Base-by-base conservation (phyloP, 2,329 filamentous ascomycete species). In the Coniochaeta hoffmannii region DNA sequence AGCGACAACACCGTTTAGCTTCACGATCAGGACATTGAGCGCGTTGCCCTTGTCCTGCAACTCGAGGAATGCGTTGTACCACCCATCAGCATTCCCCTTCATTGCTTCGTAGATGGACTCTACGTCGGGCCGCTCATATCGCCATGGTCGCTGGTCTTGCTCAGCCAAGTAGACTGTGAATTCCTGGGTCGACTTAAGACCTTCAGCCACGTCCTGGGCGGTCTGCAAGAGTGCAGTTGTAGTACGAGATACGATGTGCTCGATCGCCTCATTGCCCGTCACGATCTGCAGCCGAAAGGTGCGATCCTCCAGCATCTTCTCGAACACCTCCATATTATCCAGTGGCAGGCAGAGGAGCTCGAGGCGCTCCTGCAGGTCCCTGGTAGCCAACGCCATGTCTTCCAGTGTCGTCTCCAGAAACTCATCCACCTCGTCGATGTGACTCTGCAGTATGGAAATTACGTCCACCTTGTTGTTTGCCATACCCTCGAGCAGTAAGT, bases 391-490 rank as follows among this genome's bases (percentile, higher is more conserved):
- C 49, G 88, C 81, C 53, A 97, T 85, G 67, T 97, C 93, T 63
- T 96, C 91, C 44, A 90, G 83, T 0, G 90, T 88, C 17, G 88
- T 84, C 69, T 96, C 90, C 32, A 97, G 76, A 65, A 96, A 97
- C 64, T 88, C 86, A 70, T 97, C 94, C 30, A 97, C 83, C 69
- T 97, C 93, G 66, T 96, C 89, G 58, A 97, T 94, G 69, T 97
- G 93, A 14, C 83, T 85, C 66, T 97, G 90, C 55, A 97, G 77
- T 54, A 97, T 97, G 60, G 81, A 85, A 60, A 96, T 86, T 12
- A 97, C 93, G 67, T 96, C 89, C 32, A 85, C 79, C 62, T 96
- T 89, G 62, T 90, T 95, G 70, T 93, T 96, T 54, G 94, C 92
- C 68, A 95, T 83, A 58, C 86, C 85, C 64, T 92, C 86, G 55